phyloP scores from a whole-genome alignment of 73 alveolate species.

The Paramecium bursaria region DNA sequence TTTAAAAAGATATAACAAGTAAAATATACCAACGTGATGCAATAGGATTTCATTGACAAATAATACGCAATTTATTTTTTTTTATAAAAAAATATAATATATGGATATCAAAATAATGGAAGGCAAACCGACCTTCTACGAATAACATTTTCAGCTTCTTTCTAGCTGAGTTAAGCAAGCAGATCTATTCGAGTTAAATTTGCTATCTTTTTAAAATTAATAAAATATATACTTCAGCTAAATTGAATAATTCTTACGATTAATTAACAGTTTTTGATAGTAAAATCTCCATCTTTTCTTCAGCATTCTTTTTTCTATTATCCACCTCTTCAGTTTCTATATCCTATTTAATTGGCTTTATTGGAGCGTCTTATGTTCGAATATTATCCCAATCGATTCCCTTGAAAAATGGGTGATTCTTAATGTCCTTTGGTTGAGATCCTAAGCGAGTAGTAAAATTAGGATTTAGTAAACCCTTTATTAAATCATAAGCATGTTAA shows the following conservation, averaged over 20 bases:
- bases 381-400: conserved; percentile 72
- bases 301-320: conserved; percentile 36
- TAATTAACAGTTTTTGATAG: not conserved
- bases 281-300: conserved; percentile 54
- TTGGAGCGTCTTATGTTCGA: conserved; percentile 57
- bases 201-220: conserved; percentile 8
- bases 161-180: conserved; percentile 51
- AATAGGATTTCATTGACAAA: too few species aligned
- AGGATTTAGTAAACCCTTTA: conserved; percentile 69
- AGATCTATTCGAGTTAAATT: conserved; percentile 66
- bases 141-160: conserved; percentile 63
- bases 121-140: not conserved
- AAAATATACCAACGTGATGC: not conserved
- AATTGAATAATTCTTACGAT: conserved; percentile 17
- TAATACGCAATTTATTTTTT: too few species aligned
- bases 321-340: conserved; percentile 53
- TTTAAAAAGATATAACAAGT: not conserved
- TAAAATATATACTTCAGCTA: too few species aligned
- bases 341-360: conserved; percentile 35
- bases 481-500: conserved; percentile 74
- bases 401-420: conserved; percentile 73
- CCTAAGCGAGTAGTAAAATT: conserved; percentile 77
- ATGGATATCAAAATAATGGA: not conserved
- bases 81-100: too few species aligned
- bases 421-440: conserved; percentile 66